Evolutionary conservation across 129 eudicot species (phyloP).

Genomic region (Artemisia annua): DNA sequence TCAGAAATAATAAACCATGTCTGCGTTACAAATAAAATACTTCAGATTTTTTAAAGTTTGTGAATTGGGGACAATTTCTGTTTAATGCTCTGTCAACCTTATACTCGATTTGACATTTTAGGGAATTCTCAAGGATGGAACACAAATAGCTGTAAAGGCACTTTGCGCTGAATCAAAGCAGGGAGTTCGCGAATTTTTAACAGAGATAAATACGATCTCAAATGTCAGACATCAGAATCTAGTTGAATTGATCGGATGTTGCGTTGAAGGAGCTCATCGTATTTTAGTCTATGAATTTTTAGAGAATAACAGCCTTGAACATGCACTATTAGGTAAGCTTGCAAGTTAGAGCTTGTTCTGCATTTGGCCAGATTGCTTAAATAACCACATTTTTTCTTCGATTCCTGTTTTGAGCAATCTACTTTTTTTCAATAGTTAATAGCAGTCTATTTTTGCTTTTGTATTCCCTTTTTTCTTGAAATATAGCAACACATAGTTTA

Average conservation of each 20-base stretch:
- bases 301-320: slow-evolving; percentile 87
- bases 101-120: slow-evolving; percentile 17
- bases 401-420: neutral
- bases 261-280: slow-evolving; percentile 73
- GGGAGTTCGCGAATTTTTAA: slow-evolving; percentile 79
- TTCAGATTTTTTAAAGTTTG: too few relatives aligned
- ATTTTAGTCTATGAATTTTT: slow-evolving; percentile 81
- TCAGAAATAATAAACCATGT: too few relatives aligned
- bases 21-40: too few relatives aligned
- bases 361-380: neutral
- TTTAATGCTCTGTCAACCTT: slow-evolving; percentile 12
- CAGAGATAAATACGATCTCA: slow-evolving; percentile 82
- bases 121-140: slow-evolving; percentile 82
- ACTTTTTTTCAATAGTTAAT: neutral
- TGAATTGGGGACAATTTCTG: neutral
- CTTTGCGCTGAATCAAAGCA: slow-evolving; percentile 89
- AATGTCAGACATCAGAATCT: slow-evolving; percentile 81
- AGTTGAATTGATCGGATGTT: slow-evolving; percentile 83
- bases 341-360: neutral
- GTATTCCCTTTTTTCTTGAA: neutral
- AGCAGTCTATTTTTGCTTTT: neutral
- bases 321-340: slow-evolving; percentile 63
- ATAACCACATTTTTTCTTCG: neutral
- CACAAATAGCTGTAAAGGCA: slow-evolving; percentile 74
- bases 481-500: neutral